phyloP scores from a whole-genome alignment of 2,329 filamentous ascomycete genomes.

The Trichoderma koningii region DNA sequence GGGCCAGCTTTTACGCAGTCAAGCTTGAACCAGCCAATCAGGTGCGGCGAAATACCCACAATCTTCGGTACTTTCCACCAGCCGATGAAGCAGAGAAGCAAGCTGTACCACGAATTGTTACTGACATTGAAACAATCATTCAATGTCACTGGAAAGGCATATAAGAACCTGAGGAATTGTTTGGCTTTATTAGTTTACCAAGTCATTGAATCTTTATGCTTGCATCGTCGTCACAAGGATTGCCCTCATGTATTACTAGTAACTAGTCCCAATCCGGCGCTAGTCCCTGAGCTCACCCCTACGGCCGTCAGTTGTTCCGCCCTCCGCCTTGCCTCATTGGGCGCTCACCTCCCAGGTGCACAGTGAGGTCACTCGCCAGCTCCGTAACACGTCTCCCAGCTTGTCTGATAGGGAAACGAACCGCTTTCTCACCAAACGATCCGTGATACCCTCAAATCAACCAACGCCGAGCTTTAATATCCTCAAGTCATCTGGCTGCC shows the following conservation, averaged over 20 bases:
- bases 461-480: neutral
- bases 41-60: neutral
- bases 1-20: slow-evolving; percentile 8
- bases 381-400: slow-evolving; percentile 23
- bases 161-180: neutral
- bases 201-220: no score
- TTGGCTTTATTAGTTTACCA: no score
- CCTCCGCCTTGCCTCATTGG: slow-evolving; percentile 8
- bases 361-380: slow-evolving; percentile 18
- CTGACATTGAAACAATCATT: no score
- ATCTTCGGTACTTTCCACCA: neutral
- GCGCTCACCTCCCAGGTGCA: neutral
- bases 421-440: neutral
- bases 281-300: slow-evolving; percentile 6
- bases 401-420: neutral
- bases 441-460: neutral
- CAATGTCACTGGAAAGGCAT: no score
- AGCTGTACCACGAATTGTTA: neutral
- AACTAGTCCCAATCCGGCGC: neutral
- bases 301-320: slow-evolving; percentile 19
- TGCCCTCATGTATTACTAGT: neutral
- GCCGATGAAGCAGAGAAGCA: neutral
- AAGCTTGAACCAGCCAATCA: slow-evolving; percentile 13
- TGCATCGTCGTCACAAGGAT: neutral
- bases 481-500: neutral